Percentiles rank a stretch among this genome's conserved stretches.
These are phyloP conservation scores for Chlamydomonas schloesseri DNA, from an alignment of 139 green algal species.

Conservation along the genomic window DNA sequence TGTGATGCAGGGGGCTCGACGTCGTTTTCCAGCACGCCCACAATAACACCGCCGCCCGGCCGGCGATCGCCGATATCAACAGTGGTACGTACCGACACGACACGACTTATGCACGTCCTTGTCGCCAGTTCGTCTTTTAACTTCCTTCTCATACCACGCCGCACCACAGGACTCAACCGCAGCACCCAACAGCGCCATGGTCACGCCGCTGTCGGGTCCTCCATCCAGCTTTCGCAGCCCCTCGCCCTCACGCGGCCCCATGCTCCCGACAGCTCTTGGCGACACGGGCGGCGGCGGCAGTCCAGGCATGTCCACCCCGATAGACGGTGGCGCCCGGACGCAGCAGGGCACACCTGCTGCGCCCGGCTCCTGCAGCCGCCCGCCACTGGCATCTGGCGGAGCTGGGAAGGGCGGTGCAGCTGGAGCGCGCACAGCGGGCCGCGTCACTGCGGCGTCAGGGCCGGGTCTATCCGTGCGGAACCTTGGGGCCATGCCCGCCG, in stretches of 20 bases:
- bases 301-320: background rate
- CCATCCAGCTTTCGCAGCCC: conserved; percentile 7
- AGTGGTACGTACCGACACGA: too few relatives aligned
- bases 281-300: background rate
- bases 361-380: background rate
- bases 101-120: too few relatives aligned
- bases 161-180: too few relatives aligned
- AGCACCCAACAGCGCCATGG: too few relatives aligned
- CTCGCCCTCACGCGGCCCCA: background rate
- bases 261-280: background rate
- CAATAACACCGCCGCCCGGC: too few relatives aligned
- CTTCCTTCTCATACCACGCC: too few relatives aligned
- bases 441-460: background rate
- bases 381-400: background rate
- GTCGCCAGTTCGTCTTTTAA: too few relatives aligned
- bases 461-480: background rate
- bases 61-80: too few relatives aligned
- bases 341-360: too few relatives aligned
- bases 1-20: too few relatives aligned
- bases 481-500: background rate
- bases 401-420: too few relatives aligned
- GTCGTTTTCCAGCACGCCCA: too few relatives aligned
- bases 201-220: background rate
- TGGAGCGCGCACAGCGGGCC: background rate
- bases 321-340: background rate